These are phyloP conservation scores for Globisporangium nodosum DNA, from an alignment of 352 stramenopile genomes.

Conservation along the genomic window DNA sequence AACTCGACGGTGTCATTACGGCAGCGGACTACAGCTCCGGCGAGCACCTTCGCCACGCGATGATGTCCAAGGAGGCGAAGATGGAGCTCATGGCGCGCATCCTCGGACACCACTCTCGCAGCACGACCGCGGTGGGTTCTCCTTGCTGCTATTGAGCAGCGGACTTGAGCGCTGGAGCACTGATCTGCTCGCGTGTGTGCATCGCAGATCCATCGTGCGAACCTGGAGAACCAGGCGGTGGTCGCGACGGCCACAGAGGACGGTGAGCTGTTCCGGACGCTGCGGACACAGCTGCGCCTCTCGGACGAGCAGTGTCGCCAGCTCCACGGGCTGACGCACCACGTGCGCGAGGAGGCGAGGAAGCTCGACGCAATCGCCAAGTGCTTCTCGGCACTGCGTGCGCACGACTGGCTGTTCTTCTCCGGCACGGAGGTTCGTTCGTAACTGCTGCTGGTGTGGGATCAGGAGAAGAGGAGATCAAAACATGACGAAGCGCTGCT, in stretches of 20 bases:
- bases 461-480: background rate
- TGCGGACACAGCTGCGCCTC: slow-evolving; percentile 57
- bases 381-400: slow-evolving; percentile 75
- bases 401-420: slow-evolving; percentile 85
- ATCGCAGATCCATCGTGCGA: slow-evolving; percentile 65
- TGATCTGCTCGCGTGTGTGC: background rate
- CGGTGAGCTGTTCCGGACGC: slow-evolving; percentile 44
- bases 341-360: slow-evolving; percentile 56
- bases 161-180: too few relatives aligned
- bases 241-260: slow-evolving; percentile 57
- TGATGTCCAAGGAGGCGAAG: slow-evolving; percentile 84
- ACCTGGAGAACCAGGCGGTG: slow-evolving; percentile 77
- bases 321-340: slow-evolving; percentile 35
- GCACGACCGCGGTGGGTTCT: slow-evolving; percentile 55
- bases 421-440: slow-evolving; percentile 65
- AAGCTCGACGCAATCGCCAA: slow-evolving; percentile 84
- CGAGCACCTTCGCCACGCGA: slow-evolving; percentile 71
- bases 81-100: slow-evolving; percentile 76
- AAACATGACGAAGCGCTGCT: background rate
- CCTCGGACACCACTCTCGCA: slow-evolving; percentile 68
- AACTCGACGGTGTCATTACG: too few relatives aligned
- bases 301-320: slow-evolving; percentile 63
- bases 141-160: too few relatives aligned
- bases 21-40: slow-evolving; percentile 63
- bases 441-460: background rate